Evolutionary conservation across 352 stramenopile species (phyloP).

Genomic region (Globisporangium lucens): DNA sequence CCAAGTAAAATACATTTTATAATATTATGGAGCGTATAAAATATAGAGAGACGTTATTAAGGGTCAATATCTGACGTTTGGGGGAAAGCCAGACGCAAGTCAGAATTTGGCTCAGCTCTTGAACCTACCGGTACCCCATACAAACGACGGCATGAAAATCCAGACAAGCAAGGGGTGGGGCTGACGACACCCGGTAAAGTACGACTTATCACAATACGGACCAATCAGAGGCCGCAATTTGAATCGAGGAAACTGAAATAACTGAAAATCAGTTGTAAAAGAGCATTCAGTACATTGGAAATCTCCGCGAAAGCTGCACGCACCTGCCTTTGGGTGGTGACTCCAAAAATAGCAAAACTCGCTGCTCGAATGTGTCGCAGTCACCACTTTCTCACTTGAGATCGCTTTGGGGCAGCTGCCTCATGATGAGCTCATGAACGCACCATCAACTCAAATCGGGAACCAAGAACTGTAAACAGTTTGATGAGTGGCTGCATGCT

Average conservation of each 20-base stretch:
- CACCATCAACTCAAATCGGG: background rate
- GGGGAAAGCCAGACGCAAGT: background rate
- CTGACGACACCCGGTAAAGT: background rate
- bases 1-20: too few species aligned
- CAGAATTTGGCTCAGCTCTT: background rate
- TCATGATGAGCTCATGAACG: background rate
- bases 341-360: background rate
- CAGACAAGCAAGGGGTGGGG: background rate
- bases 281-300: background rate
- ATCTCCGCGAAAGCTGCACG: background rate
- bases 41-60: too few species aligned
- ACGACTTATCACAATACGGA: background rate
- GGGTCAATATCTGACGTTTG: background rate
- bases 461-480: background rate
- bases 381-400: background rate
- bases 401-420: background rate
- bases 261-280: background rate
- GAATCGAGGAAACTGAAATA: background rate
- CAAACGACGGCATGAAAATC: constrained; percentile 13
- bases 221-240: background rate
- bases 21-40: too few species aligned
- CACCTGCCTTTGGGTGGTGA: background rate
- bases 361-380: background rate
- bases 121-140: background rate
- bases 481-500: background rate